Evolutionary conservation across 352 stramenopile species (phyloP).

Genomic region (Halophytophthora polymorphica): DNA sequence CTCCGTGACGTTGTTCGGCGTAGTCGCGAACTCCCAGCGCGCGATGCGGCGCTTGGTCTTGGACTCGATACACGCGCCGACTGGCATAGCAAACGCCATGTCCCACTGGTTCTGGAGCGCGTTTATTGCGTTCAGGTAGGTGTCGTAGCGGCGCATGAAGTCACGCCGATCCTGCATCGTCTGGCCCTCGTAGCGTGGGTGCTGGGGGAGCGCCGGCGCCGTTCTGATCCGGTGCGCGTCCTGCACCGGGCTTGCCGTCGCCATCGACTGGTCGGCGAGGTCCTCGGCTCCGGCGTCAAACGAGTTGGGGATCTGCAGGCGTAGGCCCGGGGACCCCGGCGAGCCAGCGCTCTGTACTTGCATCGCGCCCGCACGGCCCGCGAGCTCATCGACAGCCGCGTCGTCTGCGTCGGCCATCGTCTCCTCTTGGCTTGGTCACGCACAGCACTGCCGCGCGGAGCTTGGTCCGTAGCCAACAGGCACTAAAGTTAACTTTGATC

Average conservation of each 20-base stretch:
- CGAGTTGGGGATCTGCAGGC: not conserved
- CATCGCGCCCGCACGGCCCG: not conserved
- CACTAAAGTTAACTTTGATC: slow-evolving; percentile 11
- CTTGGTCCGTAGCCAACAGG: not conserved
- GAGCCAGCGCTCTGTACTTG: not conserved
- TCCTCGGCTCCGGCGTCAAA: not conserved
- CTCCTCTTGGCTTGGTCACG: too few species aligned
- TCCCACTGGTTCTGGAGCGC: not conserved
- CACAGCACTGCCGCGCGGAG: not conserved
- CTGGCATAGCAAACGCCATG: not conserved
- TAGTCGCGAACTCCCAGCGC: not conserved
- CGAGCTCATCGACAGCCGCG: not conserved
- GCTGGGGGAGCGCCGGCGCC: not conserved
- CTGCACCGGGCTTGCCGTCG: not conserved
- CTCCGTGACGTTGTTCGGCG: not conserved
- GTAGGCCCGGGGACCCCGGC: not conserved
- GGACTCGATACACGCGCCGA: not conserved
- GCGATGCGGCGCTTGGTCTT: not conserved
- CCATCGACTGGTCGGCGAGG: not conserved
- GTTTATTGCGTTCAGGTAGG: not conserved
- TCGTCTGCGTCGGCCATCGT: not conserved
- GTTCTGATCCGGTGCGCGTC: not conserved
- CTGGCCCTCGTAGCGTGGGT: not conserved
- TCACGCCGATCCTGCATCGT: not conserved
- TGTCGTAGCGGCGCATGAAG: slow-evolving; percentile 2